Base-by-base conservation (phyloP, 2,329 filamentous ascomycete species). In the Trichoderma sp. region DNA sequence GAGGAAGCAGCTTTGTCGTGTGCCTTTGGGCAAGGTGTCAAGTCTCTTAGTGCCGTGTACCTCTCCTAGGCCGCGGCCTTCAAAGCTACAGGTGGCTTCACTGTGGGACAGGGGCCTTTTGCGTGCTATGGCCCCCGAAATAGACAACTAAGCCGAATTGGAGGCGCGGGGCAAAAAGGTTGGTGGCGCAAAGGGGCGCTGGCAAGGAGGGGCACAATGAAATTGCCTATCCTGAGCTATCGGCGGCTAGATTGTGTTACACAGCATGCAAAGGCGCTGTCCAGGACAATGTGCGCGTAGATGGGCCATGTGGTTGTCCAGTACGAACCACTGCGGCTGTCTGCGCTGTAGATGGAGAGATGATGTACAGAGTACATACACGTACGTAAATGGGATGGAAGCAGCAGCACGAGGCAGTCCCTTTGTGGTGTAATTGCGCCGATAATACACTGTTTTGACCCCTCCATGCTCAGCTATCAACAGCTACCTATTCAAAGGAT, bases 11-110 rank as follows among this genome's bases (percentile, higher is more conserved):
- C 60, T 43, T 64, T 59, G 72, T 76, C 74, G 75, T 74, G 75
- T 77, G 72, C 74, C 67, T 77, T 77, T 70, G 73, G 75, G 77
- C 74, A 79, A 79, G 74, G 78, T 79, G 78, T 77, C 77, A 63
- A 65, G 51, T 59, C 51, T 43, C 59, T 21, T 63, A 37, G 58
- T 68, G 59, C 54, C 16, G 63, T 59, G 63, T 66, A 66, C 63
- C 54, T 66, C 37, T 26, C 51, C 5, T 51, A 39, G 64, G 49
- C 34, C 49, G 51, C 34, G 37, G 24, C 65, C 26, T 52, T 49
- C 18, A n/a, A 43, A 18, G n/a, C 21, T 54, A 39, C 65, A 52
- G 56, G 55, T 60, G 72, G 69, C 67, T 65, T 64, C 71, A 73
- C 52, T 75, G 74, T 75, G 76, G 76, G 67, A 75, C 72, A 70